These are phyloP conservation scores for Penicillium sp. DNA, from an alignment of 2,329 filamentous ascomycete species.

Conservation along the genomic window DNA sequence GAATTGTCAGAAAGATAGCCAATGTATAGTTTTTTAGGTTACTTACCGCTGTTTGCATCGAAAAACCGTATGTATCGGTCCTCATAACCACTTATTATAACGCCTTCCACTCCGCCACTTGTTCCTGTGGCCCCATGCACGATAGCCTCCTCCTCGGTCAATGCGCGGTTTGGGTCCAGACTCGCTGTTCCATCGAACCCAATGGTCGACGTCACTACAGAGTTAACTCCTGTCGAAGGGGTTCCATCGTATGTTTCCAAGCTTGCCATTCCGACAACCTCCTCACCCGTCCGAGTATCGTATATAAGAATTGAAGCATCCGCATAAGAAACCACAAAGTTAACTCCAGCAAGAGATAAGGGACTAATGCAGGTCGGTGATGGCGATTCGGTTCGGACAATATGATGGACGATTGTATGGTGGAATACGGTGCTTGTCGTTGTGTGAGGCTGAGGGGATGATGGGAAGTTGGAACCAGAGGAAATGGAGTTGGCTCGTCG, in stretches of 20 bases:
- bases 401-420: slow-evolving; percentile 82
- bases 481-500: slow-evolving; percentile 89
- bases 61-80: slow-evolving; percentile 96
- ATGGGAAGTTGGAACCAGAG: slow-evolving; percentile 87
- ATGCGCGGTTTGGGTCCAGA: slow-evolving; percentile 59
- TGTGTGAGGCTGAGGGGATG: slow-evolving; percentile 80
- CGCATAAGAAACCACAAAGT: slow-evolving; percentile 88
- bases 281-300: slow-evolving; percentile 86
- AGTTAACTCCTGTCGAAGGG: slow-evolving; percentile 77
- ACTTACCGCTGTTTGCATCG: slow-evolving; percentile 96
- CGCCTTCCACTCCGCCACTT: slow-evolving; percentile 79
- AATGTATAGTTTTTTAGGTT: background rate
- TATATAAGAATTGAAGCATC: slow-evolving; percentile 89
- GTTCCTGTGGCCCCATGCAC: slow-evolving; percentile 79
- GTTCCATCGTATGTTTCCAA: slow-evolving; percentile 91
- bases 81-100: slow-evolving; percentile 94
- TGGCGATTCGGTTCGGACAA: slow-evolving; percentile 63
- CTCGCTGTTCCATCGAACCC: slow-evolving; percentile 66
- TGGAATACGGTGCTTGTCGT: slow-evolving; percentile 83
- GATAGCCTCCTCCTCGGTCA: slow-evolving; percentile 64
- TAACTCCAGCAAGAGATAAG: slow-evolving; percentile 74
- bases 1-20: background rate
- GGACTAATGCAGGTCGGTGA: slow-evolving; percentile 92
- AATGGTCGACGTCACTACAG: slow-evolving; percentile 80
- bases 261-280: slow-evolving; percentile 88